Evolutionary conservation across 2,329 filamentous ascomycete species (phyloP).

Genomic region (Sphaerulina vaccinii): DNA sequence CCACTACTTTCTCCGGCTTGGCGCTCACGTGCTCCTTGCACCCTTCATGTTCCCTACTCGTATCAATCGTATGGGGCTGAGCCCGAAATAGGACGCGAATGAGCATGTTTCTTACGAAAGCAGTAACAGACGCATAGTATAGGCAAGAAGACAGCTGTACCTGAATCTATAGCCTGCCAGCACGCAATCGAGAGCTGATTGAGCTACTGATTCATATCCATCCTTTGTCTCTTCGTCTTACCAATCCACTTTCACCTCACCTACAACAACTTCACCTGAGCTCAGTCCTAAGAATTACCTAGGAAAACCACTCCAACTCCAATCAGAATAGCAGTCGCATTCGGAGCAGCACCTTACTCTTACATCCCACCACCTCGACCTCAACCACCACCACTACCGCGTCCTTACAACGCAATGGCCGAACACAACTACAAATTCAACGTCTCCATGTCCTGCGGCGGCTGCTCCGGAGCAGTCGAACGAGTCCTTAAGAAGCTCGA

Average conservation of each 20-base stretch:
- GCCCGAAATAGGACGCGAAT: constrained; percentile 1
- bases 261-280: neutral
- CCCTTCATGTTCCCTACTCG: too few species aligned
- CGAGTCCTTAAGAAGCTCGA: constrained; percentile 77
- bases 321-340: too few species aligned
- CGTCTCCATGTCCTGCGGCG: constrained; percentile 89
- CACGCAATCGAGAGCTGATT: constrained; percentile 7
- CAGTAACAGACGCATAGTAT: constrained; percentile 2
- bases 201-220: constrained; percentile 1
- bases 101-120: constrained; percentile 15
- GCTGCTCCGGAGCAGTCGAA: constrained; percentile 92
- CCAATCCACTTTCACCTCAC: constrained; percentile 9
- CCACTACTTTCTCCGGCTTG: too few species aligned
- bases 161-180: neutral
- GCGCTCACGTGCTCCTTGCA: too few species aligned
- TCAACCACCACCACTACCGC: neutral
- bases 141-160: constrained; percentile 8
- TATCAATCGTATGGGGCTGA: neutral
- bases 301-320: too few species aligned
- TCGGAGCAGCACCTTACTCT: too few species aligned
- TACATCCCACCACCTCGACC: neutral
- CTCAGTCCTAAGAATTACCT: too few species aligned
- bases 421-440: constrained; percentile 94
- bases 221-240: constrained; percentile 8
- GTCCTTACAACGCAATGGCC: constrained; percentile 55